Base-by-base conservation (phyloP, 192 early-diverging fungal species). In the Diversispora eburnea region DNA sequence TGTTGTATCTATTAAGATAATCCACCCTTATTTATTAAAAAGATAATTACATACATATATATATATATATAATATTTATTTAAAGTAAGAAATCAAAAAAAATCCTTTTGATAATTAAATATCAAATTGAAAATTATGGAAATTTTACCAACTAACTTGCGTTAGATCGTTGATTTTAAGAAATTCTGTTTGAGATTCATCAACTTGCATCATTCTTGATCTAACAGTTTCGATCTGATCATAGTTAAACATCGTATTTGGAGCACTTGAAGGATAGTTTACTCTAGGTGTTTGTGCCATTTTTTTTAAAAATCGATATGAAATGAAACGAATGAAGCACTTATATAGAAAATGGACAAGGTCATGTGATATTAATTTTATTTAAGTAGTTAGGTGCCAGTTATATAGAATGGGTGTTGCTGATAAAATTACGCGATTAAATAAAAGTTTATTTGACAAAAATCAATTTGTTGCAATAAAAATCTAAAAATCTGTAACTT, bases 151-250 rank as follows among this genome's bases (percentile, higher is more conserved):
- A 54, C 42, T 43, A 43, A 41, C 5, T 63, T n/a, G 25, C 19
- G 25, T 17, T 13, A 22, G 47, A 6, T 68, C 51, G 8, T 68
- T 43, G 10, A 22, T n/a, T 5, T 13, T 19, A 33, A 68, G 13
- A 68, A 68, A 68, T 42, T 49, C 51, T 13, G 46, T 4, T 54
- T 68, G 67, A 22, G 67, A 19, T 9, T 54, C 49, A n/a, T 54
- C 39, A 33, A 68, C 22, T 54, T 49, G 48, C 20, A 49, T 41
- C 67, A 68, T 54, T 42, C 67, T 52, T n/a, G 67, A 68, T 41
- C 51, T 68, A 68, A 68, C 67, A 54, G 19, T n/a, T 68, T 68
- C 48, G 52, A 68, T 25, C 10, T 68, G 39, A 68, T 68, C 67
- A 25, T 45, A 22, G 10, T 52, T 52, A 8, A 10, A 10, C 13